Base-by-base conservation (phyloP, 305 asterid species). In the Monarda citriodora region DNA sequence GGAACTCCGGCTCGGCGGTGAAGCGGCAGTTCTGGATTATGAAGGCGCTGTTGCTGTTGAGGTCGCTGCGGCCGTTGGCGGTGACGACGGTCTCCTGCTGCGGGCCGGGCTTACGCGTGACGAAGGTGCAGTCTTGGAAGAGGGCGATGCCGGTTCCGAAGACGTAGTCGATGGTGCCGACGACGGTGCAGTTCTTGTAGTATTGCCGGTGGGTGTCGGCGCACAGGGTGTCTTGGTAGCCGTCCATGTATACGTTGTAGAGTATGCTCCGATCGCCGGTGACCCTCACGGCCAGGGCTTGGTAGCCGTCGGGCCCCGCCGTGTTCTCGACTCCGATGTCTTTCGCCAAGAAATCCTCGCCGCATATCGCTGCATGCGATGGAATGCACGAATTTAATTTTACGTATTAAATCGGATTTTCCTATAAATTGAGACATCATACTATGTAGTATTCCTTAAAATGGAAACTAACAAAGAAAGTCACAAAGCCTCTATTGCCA, bases 251-350 rank as follows among this genome's bases (percentile, higher is more conserved):
- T 31, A 60, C 66, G 54, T 85, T 81, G 70, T 61, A 70, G 69
- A 87, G 58, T 31, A 87, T 56, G 23, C 77, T 71, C 1, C 63
- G 18, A 55, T 90, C 96, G 3, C 74, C 85, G 5, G 81, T 67
- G 17, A 72, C 79, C 0, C 95, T 77, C 6, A 90, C 69, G 3
- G 97, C 97, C 9, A 90, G 85, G 7, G 96, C 97, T 38, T 81
- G 95, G 50, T 82, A 78, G 56, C 69, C 73, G 1, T 22, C 44
- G 2, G 90, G 45, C 1, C 96, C 97, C 3, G 95, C 95, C 7
- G 88, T 70, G 84, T 90, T 90, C 64, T 85, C 87, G 40, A 87
- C 12, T 6, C 74, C 86, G 34, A 90, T 72, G 74, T 87, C 84
- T 60, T 44, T 83, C 15, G 79, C 88, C 17, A 74, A 49, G 67